Percentiles rank a stretch among this genome's conserved stretches.
phyloP scores from a whole-genome alignment of 2,329 filamentous ascomycete genomes.

The Delphinella strobiligena region DNA sequence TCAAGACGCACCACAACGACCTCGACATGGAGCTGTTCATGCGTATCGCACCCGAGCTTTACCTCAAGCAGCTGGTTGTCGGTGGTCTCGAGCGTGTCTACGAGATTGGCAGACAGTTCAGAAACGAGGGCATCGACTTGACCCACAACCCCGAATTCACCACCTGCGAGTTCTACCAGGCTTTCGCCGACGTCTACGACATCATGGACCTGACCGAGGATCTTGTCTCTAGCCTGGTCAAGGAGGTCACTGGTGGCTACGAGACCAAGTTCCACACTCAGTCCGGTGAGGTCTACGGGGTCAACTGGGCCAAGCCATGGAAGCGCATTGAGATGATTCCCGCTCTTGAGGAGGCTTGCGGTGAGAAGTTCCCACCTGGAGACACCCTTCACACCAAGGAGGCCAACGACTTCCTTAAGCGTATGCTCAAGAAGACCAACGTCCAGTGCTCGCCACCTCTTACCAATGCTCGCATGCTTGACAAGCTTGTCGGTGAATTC shows the following conservation, averaged over 20 bases:
- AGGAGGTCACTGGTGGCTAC: conserved; percentile 76
- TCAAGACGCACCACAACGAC: conserved; percentile 93
- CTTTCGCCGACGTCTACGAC: conserved; percentile 74
- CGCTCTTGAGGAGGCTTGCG: conserved; percentile 74
- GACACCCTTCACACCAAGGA: conserved; percentile 83
- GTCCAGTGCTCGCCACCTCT: conserved; percentile 81
- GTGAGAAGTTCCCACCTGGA: conserved; percentile 85
- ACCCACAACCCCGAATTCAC: conserved; percentile 99
- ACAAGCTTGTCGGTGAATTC: conserved; percentile 82
- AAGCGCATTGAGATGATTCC: conserved; percentile 91
- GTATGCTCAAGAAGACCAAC: conserved; percentile 75
- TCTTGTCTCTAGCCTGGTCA: conserved; percentile 78
- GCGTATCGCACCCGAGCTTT: conserved; percentile 88
- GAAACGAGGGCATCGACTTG: conserved; percentile 82
- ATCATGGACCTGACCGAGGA: conserved; percentile 87
- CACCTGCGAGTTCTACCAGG: conserved; percentile 93
- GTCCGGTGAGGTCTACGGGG: conserved; percentile 71
- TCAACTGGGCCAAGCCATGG: conserved; percentile 97
- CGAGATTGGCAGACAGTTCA: conserved; percentile 89
- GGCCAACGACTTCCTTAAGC: conserved; percentile 77
- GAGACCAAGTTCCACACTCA: conserved; percentile 79
- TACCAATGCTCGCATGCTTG: conserved; percentile 92
- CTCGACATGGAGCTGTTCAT: conserved; percentile 89
- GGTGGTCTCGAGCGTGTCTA: conserved; percentile 91
- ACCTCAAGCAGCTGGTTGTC: conserved; percentile 92